These are phyloP conservation scores for Tinospora cordifolia DNA, from an alignment of 164 flowering plant genomes.

Conservation along the genomic window DNA sequence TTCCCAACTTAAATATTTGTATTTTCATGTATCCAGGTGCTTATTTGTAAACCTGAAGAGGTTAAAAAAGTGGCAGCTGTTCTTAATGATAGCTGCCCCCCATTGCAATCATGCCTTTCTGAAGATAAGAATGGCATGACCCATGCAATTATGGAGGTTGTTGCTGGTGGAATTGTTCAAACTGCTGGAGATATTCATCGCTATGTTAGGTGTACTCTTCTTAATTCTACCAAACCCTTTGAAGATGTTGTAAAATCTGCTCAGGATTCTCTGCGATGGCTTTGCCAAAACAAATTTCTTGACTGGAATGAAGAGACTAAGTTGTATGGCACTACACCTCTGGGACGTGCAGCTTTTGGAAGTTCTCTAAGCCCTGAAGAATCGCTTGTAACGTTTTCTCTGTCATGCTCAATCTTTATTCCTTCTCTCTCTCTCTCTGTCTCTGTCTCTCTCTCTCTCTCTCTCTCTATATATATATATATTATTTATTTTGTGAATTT, in stretches of 20 bases:
- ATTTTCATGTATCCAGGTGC: conserved; percentile 41
- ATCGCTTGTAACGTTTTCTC: conserved; percentile 61
- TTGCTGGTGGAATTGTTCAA: conserved; percentile 94
- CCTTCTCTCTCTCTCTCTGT: background rate
- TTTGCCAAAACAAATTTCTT: conserved; percentile 77
- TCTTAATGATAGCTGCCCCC: conserved; percentile 73
- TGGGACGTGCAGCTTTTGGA: conserved; percentile 95
- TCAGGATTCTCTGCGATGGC: conserved; percentile 92
- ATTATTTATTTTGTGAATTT: background rate
- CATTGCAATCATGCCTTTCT: conserved; percentile 83
- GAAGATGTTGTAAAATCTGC: conserved; percentile 94
- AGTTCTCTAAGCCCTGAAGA: conserved; percentile 96
- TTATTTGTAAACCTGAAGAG: conserved; percentile 87
- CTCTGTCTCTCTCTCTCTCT: background rate
- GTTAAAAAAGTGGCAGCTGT: conserved; percentile 54
- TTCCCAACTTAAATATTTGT: background rate
- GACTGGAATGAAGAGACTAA: conserved; percentile 96
- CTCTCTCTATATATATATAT: background rate
- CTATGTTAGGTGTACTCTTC: conserved; percentile 93
- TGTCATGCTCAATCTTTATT: background rate
- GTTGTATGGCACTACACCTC: conserved; percentile 82
- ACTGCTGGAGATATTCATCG: conserved; percentile 88
- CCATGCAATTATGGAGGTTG: conserved; percentile 97
- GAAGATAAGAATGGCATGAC: conserved; percentile 98
- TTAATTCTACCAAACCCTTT: conserved; percentile 93